Evolutionary conservation across 2,329 filamentous ascomycete genomes (phyloP).

Genomic region (Chaetomium strumarium): DNA sequence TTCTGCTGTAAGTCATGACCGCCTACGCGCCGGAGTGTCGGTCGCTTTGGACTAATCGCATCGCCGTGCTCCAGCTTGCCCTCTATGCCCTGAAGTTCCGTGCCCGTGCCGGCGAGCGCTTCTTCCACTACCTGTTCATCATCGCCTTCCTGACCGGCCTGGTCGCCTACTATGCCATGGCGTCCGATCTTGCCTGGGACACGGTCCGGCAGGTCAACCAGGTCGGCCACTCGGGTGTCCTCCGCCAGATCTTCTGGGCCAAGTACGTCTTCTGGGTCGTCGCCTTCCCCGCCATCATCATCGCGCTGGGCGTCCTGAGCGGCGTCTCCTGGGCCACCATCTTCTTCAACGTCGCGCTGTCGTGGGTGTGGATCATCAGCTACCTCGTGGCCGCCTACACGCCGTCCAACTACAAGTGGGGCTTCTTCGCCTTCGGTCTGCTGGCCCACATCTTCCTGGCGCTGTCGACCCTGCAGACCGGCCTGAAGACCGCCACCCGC

Average conservation of each 20-base stretch:
- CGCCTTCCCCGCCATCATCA: slow-evolving; percentile 39
- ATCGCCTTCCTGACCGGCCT: slow-evolving; percentile 44
- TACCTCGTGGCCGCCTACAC: slow-evolving; percentile 47
- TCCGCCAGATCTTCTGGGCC: slow-evolving; percentile 49
- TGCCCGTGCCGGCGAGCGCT: slow-evolving; percentile 41
- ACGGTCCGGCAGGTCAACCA: slow-evolving; percentile 35
- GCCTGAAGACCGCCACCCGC: slow-evolving; percentile 34
- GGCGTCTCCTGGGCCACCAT: slow-evolving; percentile 53
- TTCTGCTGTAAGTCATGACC: slow-evolving; percentile 40
- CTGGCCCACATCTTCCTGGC: slow-evolving; percentile 42
- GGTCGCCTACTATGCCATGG: slow-evolving; percentile 47
- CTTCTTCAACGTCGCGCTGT: slow-evolving; percentile 42
- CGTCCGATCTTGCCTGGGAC: slow-evolving; percentile 44
- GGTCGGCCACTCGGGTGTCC: slow-evolving; percentile 23
- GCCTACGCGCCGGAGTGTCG: no score
- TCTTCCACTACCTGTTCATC: slow-evolving; percentile 53
- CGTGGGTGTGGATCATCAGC: slow-evolving; percentile 47
- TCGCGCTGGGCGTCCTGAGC: slow-evolving; percentile 45
- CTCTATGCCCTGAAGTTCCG: slow-evolving; percentile 37
- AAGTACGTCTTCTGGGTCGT: slow-evolving; percentile 53
- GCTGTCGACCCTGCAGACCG: slow-evolving; percentile 37
- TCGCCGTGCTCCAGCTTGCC: slow-evolving; percentile 30
- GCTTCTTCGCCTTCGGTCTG: slow-evolving; percentile 50
- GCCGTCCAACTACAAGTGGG: slow-evolving; percentile 49
- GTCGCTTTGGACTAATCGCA: not conserved